Percentiles rank a stretch among this genome's conserved stretches.
phyloP scores from a whole-genome alignment of 345 rosid genomes.

The Alliaria petiolata region DNA sequence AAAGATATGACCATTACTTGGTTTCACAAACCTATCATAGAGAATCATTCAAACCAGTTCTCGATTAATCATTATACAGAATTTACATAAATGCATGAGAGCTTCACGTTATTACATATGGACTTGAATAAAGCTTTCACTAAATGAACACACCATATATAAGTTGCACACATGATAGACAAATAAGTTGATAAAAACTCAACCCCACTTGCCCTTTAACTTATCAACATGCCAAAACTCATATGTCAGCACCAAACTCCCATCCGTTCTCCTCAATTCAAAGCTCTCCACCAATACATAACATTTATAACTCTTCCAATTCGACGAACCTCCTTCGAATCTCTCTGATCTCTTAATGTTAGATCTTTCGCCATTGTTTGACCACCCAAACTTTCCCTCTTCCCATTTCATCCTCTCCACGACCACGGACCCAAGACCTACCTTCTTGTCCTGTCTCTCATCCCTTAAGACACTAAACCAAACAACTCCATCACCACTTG shows the following conservation, averaged over 20 bases:
- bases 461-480: slow-evolving; percentile 40
- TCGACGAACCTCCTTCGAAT: neutral
- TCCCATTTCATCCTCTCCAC: slow-evolving; percentile 57
- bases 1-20: too few species aligned
- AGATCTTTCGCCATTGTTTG: slow-evolving; percentile 27
- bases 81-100: too few species aligned
- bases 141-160: too few species aligned
- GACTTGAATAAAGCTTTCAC: too few species aligned
- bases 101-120: too few species aligned
- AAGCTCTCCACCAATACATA: slow-evolving; percentile 62
- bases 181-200: neutral
- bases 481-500: slow-evolving; percentile 31
- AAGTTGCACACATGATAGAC: neutral
- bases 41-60: too few species aligned
- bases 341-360: slow-evolving; percentile 33
- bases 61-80: too few species aligned
- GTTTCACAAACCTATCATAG: too few species aligned
- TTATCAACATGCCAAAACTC: slow-evolving; percentile 50
- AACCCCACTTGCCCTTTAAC: slow-evolving; percentile 41
- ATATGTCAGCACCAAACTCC: slow-evolving; percentile 38
- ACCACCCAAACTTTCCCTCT: slow-evolving; percentile 49
- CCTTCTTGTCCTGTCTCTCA: slow-evolving; percentile 21
- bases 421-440: slow-evolving; percentile 43
- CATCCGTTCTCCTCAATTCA: slow-evolving; percentile 57
- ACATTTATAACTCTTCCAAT: slow-evolving; percentile 50